Conservation (phyloP, 2,329 filamentous ascomycete species). For the Remersonia thermophila region DNA sequence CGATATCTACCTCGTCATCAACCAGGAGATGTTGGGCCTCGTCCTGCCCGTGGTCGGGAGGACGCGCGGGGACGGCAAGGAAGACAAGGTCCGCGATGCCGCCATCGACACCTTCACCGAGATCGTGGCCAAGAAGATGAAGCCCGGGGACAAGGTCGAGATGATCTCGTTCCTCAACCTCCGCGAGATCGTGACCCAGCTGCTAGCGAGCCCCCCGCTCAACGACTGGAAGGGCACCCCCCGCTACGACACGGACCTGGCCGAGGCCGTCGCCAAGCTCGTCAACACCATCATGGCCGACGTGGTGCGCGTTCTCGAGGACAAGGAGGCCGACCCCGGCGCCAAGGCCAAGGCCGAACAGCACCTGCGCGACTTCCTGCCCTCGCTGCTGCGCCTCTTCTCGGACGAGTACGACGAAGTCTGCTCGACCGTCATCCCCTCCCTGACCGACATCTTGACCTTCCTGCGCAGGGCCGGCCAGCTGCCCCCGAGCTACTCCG, state of each 20-base stretch:
- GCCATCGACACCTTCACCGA: constrained; percentile 93
- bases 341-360: constrained; percentile 66
- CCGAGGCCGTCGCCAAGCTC: constrained; percentile 87
- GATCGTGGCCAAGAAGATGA: constrained; percentile 98
- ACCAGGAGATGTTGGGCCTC: constrained; percentile 72
- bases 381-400: constrained; percentile 84
- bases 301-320: constrained; percentile 76
- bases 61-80: constrained; percentile 44
- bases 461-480: constrained; percentile 72
- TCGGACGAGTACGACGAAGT: constrained; percentile 97
- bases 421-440: constrained; percentile 89
- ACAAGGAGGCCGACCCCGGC: constrained; percentile 44
- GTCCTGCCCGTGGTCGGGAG: constrained; percentile 82
- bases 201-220: constrained; percentile 72
- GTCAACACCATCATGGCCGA: constrained; percentile 84
- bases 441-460: constrained; percentile 80
- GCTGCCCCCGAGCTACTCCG: constrained; percentile 62
- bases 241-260: constrained; percentile 89
- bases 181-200: constrained; percentile 69
- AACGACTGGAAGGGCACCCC: constrained; percentile 67
- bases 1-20: constrained; percentile 87
- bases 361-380: constrained; percentile 71
- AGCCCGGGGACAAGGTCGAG: constrained; percentile 79
- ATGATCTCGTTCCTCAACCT: constrained; percentile 88
- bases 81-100: constrained; percentile 76